Percentiles rank a stretch among this genome's conserved stretches.
phyloP scores from a whole-genome alignment of 2,329 filamentous ascomycete genomes.

The Neospermospora avenae region DNA sequence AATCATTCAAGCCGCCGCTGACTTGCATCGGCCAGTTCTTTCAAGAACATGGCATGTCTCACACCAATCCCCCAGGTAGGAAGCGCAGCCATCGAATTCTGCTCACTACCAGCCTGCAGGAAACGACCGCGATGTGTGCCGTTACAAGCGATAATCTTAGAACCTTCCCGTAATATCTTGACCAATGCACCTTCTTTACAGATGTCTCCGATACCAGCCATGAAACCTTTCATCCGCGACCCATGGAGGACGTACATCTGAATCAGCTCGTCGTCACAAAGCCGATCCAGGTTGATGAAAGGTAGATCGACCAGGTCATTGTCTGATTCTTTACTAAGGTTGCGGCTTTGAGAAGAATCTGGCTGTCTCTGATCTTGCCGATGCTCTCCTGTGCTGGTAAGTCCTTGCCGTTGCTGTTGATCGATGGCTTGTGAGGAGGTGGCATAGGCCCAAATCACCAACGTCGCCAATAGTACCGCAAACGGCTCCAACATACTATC shows the following conservation, averaged over 20 bases:
- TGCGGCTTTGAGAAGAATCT: neutral
- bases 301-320: neutral
- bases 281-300: slow-evolving; percentile 20
- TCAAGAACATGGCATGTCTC: neutral
- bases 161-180: slow-evolving; percentile 16
- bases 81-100: neutral
- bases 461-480: slow-evolving; percentile 39
- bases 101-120: neutral
- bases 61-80: neutral
- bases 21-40: neutral
- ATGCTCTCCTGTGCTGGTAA: neutral
- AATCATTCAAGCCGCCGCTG: neutral
- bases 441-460: slow-evolving; percentile 42
- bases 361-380: neutral
- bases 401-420: slow-evolving; percentile 1
- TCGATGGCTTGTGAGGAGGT: slow-evolving; percentile 11
- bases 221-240: slow-evolving; percentile 13
- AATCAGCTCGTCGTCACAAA: slow-evolving; percentile 20
- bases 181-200: neutral
- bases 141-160: slow-evolving; percentile 5
- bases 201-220: slow-evolving; percentile 19
- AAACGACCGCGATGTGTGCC: slow-evolving; percentile 1
- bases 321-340: neutral
- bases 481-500: slow-evolving; percentile 41
- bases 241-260: slow-evolving; percentile 18